Base-by-base conservation (phyloP, 495 filamentous ascomycete genomes). In the Talaromyces thailandensis region DNA sequence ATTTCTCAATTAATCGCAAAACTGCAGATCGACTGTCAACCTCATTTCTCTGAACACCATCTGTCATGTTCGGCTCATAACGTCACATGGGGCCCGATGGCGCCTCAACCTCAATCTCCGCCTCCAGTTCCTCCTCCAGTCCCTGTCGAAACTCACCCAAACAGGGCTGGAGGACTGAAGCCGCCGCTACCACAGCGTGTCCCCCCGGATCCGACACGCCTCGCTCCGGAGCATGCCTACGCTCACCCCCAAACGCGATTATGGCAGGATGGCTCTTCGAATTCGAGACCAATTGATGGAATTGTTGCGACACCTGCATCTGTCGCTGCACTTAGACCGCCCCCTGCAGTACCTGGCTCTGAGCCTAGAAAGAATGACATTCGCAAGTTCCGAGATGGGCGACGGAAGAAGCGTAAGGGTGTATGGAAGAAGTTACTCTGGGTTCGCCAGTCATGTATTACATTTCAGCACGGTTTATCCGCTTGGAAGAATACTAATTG, bases 371-470 rank as follows among this genome's bases (percentile, higher is more conserved):
- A 72, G 71, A 65, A 75, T 67, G 69, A 80, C 68, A 65, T 69
- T 74, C 70, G 78, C 61, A 83, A 84, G 71, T 66, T 84, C 57
- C 68, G 83, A 62, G 78, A 76, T 11, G 81, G 79, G 56, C 73
- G 86, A 45, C 86, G 89, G 65, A 78, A 88, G 64, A 79, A 83
- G 70, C 80, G 85, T 63, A 88, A 86, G 63, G 81, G 80, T 32
- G 81, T 79, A 23, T 98, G 93, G 89, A 94, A 95, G 77, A 98
- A 98, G 76, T 77, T 98, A 63, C 81, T 98, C 18, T 98, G 94
- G 94, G 92, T 98, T 63, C 96, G 96, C 71, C 94, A 98, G 68
- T 91, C 89, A 51, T 98, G 91, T 95, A 82, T 61, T 81, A 67
- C 28, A 25, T 31, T 45, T 35, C 32, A 29, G 28, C 56, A 9